Percentiles rank a stretch among this genome's conserved stretches.
phyloP scores from a whole-genome alignment of 345 rosid genomes.

The Eucalyptus sp. region DNA sequence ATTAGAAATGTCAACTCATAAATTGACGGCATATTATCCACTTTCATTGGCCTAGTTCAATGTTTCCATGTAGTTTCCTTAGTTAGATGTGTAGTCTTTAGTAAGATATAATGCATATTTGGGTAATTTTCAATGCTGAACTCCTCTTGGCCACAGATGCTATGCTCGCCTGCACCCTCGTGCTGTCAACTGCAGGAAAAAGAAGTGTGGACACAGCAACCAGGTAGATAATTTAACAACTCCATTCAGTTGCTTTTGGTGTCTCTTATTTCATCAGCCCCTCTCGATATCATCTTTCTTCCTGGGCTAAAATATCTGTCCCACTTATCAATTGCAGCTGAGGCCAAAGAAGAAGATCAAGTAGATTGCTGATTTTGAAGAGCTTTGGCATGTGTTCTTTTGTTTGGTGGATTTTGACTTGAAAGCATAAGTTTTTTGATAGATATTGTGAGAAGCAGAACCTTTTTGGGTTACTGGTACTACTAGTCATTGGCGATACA shows the following conservation, averaged over 20 bases:
- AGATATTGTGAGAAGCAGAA: neutral
- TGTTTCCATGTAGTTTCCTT: neutral
- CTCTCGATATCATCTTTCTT: neutral
- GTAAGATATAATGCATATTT: neutral
- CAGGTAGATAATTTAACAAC: conserved; percentile 35
- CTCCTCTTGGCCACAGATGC: conserved; percentile 27
- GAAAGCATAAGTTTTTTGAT: neutral
- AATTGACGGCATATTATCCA: neutral
- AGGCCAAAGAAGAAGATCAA: conserved; percentile 52
- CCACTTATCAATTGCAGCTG: conserved; percentile 33
- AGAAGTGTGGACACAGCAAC: conserved; percentile 98
- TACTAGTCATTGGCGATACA: neutral
- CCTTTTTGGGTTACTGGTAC: neutral
- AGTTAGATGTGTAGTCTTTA: neutral
- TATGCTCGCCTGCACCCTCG: conserved; percentile 96
- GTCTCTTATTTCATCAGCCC: neutral
- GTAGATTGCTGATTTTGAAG: neutral
- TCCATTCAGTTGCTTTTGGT: neutral
- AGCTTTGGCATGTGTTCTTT: neutral
- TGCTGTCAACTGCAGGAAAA: conserved; percentile 97
- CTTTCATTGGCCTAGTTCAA: neutral
- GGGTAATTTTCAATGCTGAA: neutral
- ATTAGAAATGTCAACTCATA: neutral
- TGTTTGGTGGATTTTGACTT: neutral
- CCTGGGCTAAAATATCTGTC: neutral